Conservation (phyloP, 2,329 filamentous ascomycete species). For the Chaetomium strumarium region DNA sequence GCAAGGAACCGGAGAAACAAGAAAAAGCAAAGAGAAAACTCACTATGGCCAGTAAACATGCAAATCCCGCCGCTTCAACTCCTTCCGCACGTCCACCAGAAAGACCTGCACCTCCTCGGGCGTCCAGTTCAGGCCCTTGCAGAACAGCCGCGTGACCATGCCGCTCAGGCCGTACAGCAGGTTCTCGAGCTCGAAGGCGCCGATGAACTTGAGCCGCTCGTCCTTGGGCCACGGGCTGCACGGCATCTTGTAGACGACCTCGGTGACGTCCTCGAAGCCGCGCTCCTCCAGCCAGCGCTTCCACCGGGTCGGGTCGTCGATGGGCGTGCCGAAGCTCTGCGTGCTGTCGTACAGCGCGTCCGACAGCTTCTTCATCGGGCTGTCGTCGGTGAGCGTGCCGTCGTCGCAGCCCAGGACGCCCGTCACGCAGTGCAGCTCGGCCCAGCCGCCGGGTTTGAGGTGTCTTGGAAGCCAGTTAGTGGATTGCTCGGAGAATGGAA, state of each 20-base stretch:
- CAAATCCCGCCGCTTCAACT: constrained; percentile 18
- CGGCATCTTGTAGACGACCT: constrained; percentile 20
- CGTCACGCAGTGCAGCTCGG: constrained; percentile 24
- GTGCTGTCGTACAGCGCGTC: constrained; percentile 12
- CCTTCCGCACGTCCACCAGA: constrained; percentile 16
- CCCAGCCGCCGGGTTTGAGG: constrained; percentile 24
- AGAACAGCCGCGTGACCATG: constrained; percentile 18
- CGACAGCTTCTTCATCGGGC: constrained; percentile 12
- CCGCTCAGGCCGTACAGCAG: constrained; percentile 18
- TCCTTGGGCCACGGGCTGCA: constrained; percentile 23
- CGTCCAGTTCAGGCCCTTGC: constrained; percentile 21
- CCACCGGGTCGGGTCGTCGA: constrained; percentile 20
- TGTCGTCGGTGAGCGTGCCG: constrained; percentile 19
- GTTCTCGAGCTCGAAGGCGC: constrained; percentile 21
- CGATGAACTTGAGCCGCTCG: constrained; percentile 23
- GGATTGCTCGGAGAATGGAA: background rate
- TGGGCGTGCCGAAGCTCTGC: constrained; percentile 11
- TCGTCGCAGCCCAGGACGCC: constrained; percentile 15
- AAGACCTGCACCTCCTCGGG: constrained; percentile 20
- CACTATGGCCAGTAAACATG: constrained; percentile 24
- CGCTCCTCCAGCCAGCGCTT: constrained; percentile 18
- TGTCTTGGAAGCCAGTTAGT: constrained; percentile 16
- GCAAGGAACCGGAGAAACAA: background rate
- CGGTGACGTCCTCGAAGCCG: constrained; percentile 21
- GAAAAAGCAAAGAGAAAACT: constrained; percentile 7